Percentiles rank a stretch among this genome's conserved stretches.
Conservation (phyloP, 768 basidiomycete genomes). For the Trametes cubensis region DNA sequence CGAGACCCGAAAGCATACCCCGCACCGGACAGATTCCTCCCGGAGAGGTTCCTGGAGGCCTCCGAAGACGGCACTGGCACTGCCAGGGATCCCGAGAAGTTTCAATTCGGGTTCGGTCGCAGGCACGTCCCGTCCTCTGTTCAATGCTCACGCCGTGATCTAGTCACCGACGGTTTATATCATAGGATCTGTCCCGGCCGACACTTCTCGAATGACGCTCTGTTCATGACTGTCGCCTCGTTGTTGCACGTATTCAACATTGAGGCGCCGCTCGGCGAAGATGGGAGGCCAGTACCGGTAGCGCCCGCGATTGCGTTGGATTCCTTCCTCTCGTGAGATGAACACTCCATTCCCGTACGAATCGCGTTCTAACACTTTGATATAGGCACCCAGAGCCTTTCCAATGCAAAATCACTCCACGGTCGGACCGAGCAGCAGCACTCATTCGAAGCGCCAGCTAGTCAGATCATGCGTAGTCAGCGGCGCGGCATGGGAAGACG, state of each 20-base stretch:
- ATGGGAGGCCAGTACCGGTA: background rate
- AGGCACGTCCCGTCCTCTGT: background rate
- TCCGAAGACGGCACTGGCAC: background rate
- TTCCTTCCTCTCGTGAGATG: constrained; percentile 2
- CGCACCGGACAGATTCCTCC: constrained; percentile 27
- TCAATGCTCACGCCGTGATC: background rate
- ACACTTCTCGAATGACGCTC: background rate
- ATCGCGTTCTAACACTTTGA: background rate
- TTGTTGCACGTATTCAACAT: constrained; percentile 14
- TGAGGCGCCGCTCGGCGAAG: background rate
- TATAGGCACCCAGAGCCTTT: background rate
- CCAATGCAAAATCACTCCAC: background rate
- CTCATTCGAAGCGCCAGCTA: background rate
- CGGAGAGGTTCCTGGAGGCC: constrained; percentile 18
- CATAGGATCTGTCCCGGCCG: constrained; percentile 15
- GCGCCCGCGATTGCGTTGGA: background rate
- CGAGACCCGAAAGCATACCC: constrained; percentile 28
- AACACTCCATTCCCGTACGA: background rate
- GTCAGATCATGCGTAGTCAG: background rate
- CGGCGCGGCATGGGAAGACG: background rate
- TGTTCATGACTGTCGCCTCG: constrained; percentile 16
- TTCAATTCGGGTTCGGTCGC: constrained; percentile 1
- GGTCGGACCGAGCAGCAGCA: background rate
- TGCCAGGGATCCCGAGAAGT: background rate
- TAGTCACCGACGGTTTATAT: background rate